A percentile compares a stretch with the other conserved stretches of the same genome.
phyloP scores from a whole-genome alignment of 1,284 basidiomycete genomes.

The Bothia castanella region DNA sequence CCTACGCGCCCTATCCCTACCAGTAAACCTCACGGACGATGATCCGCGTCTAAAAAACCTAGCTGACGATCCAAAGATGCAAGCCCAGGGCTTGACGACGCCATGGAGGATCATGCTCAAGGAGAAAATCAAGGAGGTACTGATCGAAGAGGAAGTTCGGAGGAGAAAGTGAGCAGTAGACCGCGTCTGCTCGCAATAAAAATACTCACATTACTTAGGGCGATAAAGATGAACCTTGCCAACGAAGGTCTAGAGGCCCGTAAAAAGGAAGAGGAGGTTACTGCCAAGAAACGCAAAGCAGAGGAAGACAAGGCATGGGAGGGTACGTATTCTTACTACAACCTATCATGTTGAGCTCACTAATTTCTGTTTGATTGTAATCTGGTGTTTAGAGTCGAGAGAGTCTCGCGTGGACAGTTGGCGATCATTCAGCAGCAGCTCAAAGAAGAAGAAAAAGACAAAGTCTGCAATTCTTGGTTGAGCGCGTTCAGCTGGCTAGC shows the following conservation, averaged over 20 bases:
- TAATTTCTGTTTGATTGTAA: neutral
- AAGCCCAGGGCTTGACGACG: conserved; percentile 39
- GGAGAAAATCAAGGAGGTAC: conserved; percentile 66
- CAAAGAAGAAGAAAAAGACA: conserved; percentile 74
- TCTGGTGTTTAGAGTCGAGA: conserved; percentile 50
- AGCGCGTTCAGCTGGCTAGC: too few relatives aligned
- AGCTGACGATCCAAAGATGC: conserved; percentile 30
- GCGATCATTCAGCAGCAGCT: conserved; percentile 58
- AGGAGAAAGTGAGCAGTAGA: conserved; percentile 62
- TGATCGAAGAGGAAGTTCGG: conserved; percentile 79
- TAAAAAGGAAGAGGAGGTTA: conserved; percentile 80
- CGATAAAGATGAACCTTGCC: conserved; percentile 80
- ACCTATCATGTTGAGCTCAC: neutral
- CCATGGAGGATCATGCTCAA: conserved; percentile 62
- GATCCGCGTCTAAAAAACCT: conserved; percentile 55
- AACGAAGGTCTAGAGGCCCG: conserved; percentile 81
- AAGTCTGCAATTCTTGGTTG: conserved; percentile 67
- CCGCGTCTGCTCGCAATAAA: conserved; percentile 3
- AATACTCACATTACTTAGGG: conserved; percentile 41
- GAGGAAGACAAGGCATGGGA: conserved; percentile 82
- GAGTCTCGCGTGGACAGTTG: conserved; percentile 81
- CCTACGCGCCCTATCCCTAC: conserved; percentile 58
- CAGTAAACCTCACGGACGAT: conserved; percentile 50
- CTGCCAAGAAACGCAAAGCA: conserved; percentile 69
- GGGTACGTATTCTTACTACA: conserved; percentile 46